phyloP scores from a whole-genome alignment of 2,329 filamentous ascomycete genomes.

The Coniella vitis region DNA sequence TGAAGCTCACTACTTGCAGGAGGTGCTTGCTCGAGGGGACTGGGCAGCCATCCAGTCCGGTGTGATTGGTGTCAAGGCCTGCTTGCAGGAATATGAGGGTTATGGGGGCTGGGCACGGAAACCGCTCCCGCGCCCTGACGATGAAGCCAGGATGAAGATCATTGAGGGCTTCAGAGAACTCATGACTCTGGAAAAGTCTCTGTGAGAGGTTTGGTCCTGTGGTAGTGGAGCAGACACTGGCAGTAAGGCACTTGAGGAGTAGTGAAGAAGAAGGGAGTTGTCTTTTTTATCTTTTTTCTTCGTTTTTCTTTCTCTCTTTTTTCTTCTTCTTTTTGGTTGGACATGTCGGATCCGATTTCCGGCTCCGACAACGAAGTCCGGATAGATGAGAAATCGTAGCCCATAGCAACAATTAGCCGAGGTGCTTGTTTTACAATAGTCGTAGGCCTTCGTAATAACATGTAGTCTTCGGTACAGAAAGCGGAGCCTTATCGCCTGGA shows the following conservation, averaged over 20 bases:
- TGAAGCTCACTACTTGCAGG: conserved; percentile 50
- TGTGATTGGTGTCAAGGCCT: conserved; percentile 63
- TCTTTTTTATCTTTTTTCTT: too few relatives aligned
- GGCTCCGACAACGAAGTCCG: too few relatives aligned
- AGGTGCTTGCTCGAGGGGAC: conserved; percentile 58
- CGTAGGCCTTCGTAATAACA: too few relatives aligned
- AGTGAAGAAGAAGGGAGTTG: not conserved
- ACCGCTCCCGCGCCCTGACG: conserved; percentile 32
- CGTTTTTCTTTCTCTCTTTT: too few relatives aligned
- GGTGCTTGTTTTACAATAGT: too few relatives aligned
- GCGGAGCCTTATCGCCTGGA: too few relatives aligned
- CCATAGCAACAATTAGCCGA: too few relatives aligned
- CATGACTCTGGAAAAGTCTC: conserved; percentile 9
- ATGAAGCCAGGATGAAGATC: not conserved
- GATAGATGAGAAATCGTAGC: too few relatives aligned
- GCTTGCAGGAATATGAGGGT: conserved; percentile 52
- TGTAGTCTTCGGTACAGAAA: too few relatives aligned
- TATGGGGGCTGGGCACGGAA: conserved; percentile 57
- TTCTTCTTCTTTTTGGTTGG: not conserved
- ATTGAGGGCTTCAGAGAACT: conserved; percentile 10
- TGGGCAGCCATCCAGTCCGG: conserved; percentile 65
- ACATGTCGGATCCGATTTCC: too few relatives aligned
- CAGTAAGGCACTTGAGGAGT: not conserved
- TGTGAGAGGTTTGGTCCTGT: too few relatives aligned
- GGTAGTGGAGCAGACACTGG: too few relatives aligned